A percentile compares a stretch with the other conserved stretches of the same genome.
phyloP scores from a whole-genome alignment of 2,329 filamentous ascomycete genomes.

The Penicillium sumatraense region DNA sequence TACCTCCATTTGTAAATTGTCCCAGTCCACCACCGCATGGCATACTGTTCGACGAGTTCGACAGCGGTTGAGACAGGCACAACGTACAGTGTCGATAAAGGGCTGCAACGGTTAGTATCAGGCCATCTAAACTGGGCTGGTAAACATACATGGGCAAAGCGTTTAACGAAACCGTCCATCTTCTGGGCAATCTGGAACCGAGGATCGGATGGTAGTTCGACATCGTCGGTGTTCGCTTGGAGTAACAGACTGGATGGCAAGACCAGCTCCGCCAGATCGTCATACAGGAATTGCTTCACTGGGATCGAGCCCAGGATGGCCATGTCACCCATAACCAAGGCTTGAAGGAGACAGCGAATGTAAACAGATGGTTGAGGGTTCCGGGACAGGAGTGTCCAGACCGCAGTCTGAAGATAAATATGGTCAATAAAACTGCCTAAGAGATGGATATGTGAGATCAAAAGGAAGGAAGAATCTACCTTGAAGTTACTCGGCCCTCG shows the following conservation, averaged over 20 bases:
- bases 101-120: slow-evolving; percentile 54
- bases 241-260: slow-evolving; percentile 73
- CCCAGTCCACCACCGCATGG: slow-evolving; percentile 82
- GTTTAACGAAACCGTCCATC: slow-evolving; percentile 71
- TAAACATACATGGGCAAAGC: slow-evolving; percentile 52
- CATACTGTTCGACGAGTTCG: slow-evolving; percentile 87
- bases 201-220: slow-evolving; percentile 75
- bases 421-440: slow-evolving; percentile 12
- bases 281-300: slow-evolving; percentile 75
- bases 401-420: slow-evolving; percentile 63
- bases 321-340: slow-evolving; percentile 74
- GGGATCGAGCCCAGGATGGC: slow-evolving; percentile 69
- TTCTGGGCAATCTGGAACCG: slow-evolving; percentile 72
- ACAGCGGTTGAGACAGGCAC: slow-evolving; percentile 87
- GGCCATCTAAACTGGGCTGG: background rate
- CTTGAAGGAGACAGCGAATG: slow-evolving; percentile 78
- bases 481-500: slow-evolving; percentile 70
- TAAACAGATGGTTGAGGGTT: slow-evolving; percentile 84
- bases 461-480: slow-evolving; percentile 47
- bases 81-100: slow-evolving; percentile 82
- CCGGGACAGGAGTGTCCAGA: slow-evolving; percentile 74
- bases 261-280: slow-evolving; percentile 78
- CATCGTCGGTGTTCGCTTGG: slow-evolving; percentile 73
- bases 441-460: slow-evolving; percentile 5
- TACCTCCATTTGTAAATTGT: slow-evolving; percentile 79